Conservation (phyloP, 164 flowering plant species). For the Pachysandra terminalis region DNA sequence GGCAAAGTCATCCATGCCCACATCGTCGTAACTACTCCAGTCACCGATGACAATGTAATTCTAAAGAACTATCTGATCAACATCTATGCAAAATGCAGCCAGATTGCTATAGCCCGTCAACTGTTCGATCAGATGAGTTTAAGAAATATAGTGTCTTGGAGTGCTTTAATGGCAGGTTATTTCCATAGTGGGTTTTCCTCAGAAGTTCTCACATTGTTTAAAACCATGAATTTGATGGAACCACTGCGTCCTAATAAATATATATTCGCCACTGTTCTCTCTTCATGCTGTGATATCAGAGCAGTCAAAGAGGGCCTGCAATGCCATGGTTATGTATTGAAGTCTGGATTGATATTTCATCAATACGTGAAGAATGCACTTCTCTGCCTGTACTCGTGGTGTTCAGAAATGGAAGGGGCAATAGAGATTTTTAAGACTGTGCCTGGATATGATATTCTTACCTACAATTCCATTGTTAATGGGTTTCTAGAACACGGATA, state of each 20-base stretch:
- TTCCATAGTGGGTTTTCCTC: not conserved
- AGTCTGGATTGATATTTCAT: not conserved
- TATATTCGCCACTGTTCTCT: too few relatives aligned
- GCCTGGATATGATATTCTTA: not conserved
- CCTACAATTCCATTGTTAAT: not conserved
- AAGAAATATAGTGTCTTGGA: conserved; percentile 28
- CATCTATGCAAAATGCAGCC: too few relatives aligned
- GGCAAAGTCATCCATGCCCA: too few relatives aligned
- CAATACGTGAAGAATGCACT: not conserved
- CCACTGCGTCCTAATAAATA: not conserved
- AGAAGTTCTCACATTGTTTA: not conserved
- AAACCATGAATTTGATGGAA: not conserved
- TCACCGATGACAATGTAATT: too few relatives aligned
- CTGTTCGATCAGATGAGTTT: conserved; percentile 65
- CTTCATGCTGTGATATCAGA: not conserved
- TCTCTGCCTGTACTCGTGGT: not conserved
- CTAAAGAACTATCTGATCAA: too few relatives aligned
- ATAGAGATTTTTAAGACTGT: not conserved
- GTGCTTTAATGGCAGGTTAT: conserved; percentile 47
- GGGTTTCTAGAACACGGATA: not conserved
- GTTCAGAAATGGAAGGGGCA: not conserved
- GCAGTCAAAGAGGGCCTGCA: not conserved
- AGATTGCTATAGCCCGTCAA: too few relatives aligned
- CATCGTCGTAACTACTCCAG: too few relatives aligned
- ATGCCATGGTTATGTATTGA: conserved; percentile 1